These are phyloP conservation scores for Byssothecium circinans DNA, from an alignment of 2,329 filamentous ascomycete species.

Conservation along the genomic window DNA sequence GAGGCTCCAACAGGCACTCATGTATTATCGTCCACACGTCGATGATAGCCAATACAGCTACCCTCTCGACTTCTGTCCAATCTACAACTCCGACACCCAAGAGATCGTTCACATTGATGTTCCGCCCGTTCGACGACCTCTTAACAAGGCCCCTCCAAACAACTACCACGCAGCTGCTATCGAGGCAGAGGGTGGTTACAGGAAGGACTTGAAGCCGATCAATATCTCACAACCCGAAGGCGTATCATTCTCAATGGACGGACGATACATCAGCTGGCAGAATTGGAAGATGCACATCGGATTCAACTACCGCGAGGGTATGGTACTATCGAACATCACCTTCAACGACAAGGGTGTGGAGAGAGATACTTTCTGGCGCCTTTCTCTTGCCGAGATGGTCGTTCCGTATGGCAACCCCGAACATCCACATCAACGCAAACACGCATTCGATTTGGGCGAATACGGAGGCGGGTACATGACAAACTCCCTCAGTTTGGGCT, in stretches of 20 bases:
- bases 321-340: constrained; percentile 86
- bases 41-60: constrained; percentile 91
- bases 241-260: constrained; percentile 79
- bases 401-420: constrained; percentile 85
- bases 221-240: constrained; percentile 87
- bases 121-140: constrained; percentile 72
- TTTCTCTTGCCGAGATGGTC: constrained; percentile 92
- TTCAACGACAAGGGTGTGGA: constrained; percentile 80
- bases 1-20: constrained; percentile 86
- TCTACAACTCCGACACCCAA: constrained; percentile 79
- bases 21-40: constrained; percentile 87
- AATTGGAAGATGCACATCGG: constrained; percentile 93
- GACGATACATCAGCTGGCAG: constrained; percentile 79
- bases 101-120: constrained; percentile 83
- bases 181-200: constrained; percentile 72
- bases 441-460: constrained; percentile 79
- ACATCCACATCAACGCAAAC: constrained; percentile 77
- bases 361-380: constrained; percentile 81
- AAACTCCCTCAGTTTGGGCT: constrained; percentile 73
- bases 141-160: constrained; percentile 71
- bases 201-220: constrained; percentile 80
- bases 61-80: constrained; percentile 91
- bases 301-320: constrained; percentile 92
- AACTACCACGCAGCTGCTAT: constrained; percentile 80
- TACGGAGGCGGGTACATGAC: constrained; percentile 84